These are phyloP conservation scores for Saussurea involucrata DNA, from an alignment of 129 eudicot genomes.

Conservation along the genomic window DNA sequence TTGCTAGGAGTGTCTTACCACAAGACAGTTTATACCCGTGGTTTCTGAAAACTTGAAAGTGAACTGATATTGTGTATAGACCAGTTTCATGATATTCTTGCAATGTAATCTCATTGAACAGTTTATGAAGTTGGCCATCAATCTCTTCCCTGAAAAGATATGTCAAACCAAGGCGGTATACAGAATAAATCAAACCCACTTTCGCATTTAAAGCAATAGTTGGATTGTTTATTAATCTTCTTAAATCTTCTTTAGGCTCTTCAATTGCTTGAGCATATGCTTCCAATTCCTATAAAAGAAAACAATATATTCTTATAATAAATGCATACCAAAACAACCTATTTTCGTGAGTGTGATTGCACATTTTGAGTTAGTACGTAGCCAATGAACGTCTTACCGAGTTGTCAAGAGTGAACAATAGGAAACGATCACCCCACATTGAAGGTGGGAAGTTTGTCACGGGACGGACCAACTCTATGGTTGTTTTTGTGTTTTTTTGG, in stretches of 20 bases:
- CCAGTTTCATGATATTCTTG: neutral
- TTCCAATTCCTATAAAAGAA: neutral
- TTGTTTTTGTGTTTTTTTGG: neutral
- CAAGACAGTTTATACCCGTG: neutral
- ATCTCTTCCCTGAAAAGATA: constrained; percentile 1
- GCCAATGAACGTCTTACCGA: neutral
- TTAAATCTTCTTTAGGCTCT: neutral
- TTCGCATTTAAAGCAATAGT: neutral
- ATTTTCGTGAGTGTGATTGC: neutral
- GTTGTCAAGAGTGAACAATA: neutral
- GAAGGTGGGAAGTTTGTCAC: neutral
- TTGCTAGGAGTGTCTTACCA: neutral
- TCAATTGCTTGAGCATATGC: neutral
- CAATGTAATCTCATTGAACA: neutral
- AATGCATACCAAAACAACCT: neutral
- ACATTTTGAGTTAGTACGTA: neutral
- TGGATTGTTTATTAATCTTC: neutral
- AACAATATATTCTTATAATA: too few species aligned
- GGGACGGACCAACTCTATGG: neutral
- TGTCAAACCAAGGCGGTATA: neutral
- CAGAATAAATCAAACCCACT: neutral
- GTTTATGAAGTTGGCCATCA: neutral
- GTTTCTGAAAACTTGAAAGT: neutral
- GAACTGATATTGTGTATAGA: neutral
- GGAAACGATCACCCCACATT: neutral